These are phyloP conservation scores for Porphyrellus cyaneotinctus DNA, from an alignment of 768 basidiomycete species.

Conservation along the genomic window DNA sequence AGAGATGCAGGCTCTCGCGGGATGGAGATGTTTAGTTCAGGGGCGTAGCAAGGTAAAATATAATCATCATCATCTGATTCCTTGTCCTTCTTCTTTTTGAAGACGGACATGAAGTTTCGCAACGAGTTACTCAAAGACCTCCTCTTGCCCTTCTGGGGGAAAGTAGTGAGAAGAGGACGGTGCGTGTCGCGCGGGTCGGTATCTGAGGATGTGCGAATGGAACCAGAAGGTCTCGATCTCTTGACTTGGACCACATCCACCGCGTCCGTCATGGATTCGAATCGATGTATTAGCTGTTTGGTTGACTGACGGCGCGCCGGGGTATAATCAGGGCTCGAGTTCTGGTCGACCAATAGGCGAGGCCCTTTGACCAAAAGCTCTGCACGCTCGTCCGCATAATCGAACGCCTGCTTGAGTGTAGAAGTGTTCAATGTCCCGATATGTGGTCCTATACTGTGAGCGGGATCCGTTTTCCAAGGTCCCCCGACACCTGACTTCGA, in stretches of 20 bases:
- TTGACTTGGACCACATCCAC: slow-evolving; percentile 8
- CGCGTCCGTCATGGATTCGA: slow-evolving; percentile 41
- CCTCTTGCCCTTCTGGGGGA: slow-evolving; percentile 39
- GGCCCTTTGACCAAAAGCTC: neutral
- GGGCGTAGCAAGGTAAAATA: slow-evolving; percentile 1
- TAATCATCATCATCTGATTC: slow-evolving; percentile 27
- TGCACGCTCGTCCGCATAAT: neutral
- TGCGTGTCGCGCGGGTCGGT: slow-evolving; percentile 9
- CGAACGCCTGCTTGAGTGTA: neutral
- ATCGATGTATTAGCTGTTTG: slow-evolving; percentile 51
- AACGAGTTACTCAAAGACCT: slow-evolving; percentile 60
- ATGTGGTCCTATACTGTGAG: neutral
- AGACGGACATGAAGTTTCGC: slow-evolving; percentile 56
- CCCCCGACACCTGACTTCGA: slow-evolving; percentile 16
- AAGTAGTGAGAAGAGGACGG: slow-evolving; percentile 16
- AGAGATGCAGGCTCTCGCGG: neutral
- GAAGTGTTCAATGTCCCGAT: neutral
- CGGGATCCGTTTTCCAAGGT: slow-evolving; percentile 17
- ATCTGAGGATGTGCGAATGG: slow-evolving; percentile 16
- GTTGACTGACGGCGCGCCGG: slow-evolving; percentile 36
- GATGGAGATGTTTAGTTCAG: slow-evolving; percentile 2
- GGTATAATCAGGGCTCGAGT: neutral
- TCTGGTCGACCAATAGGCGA: slow-evolving; percentile 3
- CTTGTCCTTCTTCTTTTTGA: slow-evolving; percentile 45
- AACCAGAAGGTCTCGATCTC: slow-evolving; percentile 4